Percentiles rank a stretch among this genome's conserved stretches.
phyloP scores from a whole-genome alignment of 2,329 filamentous ascomycete species.

The Curvularia hawaiiensis region DNA sequence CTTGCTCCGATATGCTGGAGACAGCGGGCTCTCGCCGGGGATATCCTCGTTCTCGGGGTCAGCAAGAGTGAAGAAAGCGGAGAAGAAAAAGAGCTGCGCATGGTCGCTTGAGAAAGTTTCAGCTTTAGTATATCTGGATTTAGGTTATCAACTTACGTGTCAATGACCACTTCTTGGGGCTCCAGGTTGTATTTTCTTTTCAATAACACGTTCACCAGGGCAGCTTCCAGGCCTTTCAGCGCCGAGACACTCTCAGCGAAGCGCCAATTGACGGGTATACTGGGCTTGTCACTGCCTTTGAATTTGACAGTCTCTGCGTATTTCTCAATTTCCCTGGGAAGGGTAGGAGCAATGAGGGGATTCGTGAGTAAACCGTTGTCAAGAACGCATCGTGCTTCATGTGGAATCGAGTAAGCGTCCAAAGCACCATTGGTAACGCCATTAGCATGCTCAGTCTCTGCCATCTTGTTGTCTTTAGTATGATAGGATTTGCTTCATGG shows the following conservation, averaged over 20 bases:
- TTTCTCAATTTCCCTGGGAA: slow-evolving; percentile 46
- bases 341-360: slow-evolving; percentile 44
- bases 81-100: too few relatives aligned
- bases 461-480: neutral
- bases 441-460: slow-evolving; percentile 10
- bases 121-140: too few relatives aligned
- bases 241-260: slow-evolving; percentile 60
- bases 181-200: slow-evolving; percentile 53
- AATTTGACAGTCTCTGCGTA: slow-evolving; percentile 49
- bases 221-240: slow-evolving; percentile 57
- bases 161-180: slow-evolving; percentile 51
- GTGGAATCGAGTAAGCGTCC: slow-evolving; percentile 36
- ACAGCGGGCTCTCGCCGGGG: too few relatives aligned
- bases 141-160: slow-evolving; percentile 43
- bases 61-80: too few relatives aligned
- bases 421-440: neutral
- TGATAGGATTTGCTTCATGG: neutral
- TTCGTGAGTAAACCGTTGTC: slow-evolving; percentile 53
- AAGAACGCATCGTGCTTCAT: slow-evolving; percentile 31
- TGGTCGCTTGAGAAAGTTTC: too few relatives aligned
- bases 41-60: too few relatives aligned
- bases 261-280: slow-evolving; percentile 61
- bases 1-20: too few relatives aligned
- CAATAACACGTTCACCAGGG: slow-evolving; percentile 53
- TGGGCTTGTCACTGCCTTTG: slow-evolving; percentile 51